Conservation (phyloP, 176 grass and related monocot genomes). For the Cenchrus purpureus region DNA sequence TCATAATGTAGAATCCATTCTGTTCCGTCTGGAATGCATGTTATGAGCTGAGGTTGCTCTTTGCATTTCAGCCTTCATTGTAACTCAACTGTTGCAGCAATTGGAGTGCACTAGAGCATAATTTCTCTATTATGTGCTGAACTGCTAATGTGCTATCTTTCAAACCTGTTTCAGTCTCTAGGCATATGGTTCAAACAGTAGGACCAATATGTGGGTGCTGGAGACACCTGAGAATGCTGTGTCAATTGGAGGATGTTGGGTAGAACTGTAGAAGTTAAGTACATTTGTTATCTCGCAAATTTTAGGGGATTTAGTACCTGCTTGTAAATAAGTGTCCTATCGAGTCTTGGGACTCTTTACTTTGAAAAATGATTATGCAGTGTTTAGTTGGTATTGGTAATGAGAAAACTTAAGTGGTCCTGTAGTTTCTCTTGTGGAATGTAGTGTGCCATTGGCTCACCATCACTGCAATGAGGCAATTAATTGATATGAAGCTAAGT, state of each 20-base stretch:
- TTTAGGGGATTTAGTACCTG: background rate
- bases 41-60: constrained; percentile 12
- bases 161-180: constrained; percentile 19
- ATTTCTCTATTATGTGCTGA: background rate
- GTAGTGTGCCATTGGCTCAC: no score
- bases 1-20: constrained; percentile 36
- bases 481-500: background rate
- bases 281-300: background rate
- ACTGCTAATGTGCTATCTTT: background rate
- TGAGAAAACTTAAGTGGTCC: no score
- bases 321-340: background rate
- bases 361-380: background rate
- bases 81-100: background rate
- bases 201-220: background rate
- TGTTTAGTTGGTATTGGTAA: background rate
- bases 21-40: background rate
- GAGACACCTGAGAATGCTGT: background rate
- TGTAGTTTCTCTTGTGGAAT: no score
- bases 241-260: background rate
- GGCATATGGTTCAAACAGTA: background rate
- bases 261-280: background rate
- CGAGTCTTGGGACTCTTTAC: background rate
- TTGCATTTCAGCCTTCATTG: constrained; percentile 17
- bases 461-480: background rate
- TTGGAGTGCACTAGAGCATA: background rate